Base-by-base conservation (phyloP, 164 flowering plant genomes). In the Chloranthus sessilifolius region DNA sequence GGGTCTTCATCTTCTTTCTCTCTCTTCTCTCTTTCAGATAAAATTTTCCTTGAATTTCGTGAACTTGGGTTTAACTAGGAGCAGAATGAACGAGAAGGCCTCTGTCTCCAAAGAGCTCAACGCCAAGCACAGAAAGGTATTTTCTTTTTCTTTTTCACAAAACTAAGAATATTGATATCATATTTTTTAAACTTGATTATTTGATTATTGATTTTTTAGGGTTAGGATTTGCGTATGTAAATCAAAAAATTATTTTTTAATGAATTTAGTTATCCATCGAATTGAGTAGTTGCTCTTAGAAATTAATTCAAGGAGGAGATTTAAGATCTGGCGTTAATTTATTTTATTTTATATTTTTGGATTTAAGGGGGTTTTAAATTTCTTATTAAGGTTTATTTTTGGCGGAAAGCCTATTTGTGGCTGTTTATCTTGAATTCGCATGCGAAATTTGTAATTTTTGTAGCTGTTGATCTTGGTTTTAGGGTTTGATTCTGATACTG, bases 11-110 rank as follows among this genome's bases (percentile, higher is more conserved):
- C 21, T 27, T 40, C 33, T 21, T 16, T 43, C 15, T n/a, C 47
- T 38, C 33, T 17, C 40, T 39, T 40, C 54, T 49, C 47, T 57
- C 61, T 27, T 47, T n/a, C n/a, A n/a, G n/a, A n/a, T n/a, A 10
- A 38, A 46, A 27, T 49, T 4, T 19, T 24, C 14, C 15, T 42
- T 11, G 29, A 29, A 11, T 36, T 30, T 29, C 28, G 8, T 54
- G 20, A 31, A 28, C 30, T 41, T 14, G 25, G 51, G 31, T 21
- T 17, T 21, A 31, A 28, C 52, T 15, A 27, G 16, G 43, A 19
- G 43, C 46, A 62, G 16, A 56, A 75, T 72, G 80, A 75, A 75
- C 62, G 70, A 52, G 66, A 75, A 75, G 65, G 74, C 74, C 14
- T 61, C 55, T 59, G 74, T 75, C 29, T 63, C 80, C 38, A 75